Evolutionary conservation across 768 basidiomycete genomes (phyloP).

Genomic region (Lactarius hatsudake): DNA sequence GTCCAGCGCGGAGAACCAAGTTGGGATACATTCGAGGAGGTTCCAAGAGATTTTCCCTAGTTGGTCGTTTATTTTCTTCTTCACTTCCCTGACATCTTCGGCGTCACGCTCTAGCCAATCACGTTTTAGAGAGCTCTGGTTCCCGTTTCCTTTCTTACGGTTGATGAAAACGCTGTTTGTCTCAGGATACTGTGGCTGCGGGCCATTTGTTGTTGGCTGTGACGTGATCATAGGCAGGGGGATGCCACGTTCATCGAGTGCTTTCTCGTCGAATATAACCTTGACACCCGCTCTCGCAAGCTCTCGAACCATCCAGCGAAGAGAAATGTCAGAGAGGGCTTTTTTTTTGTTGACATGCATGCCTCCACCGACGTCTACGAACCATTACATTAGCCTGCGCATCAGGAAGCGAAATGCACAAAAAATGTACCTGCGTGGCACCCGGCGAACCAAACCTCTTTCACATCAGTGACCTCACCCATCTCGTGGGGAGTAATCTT

Average conservation of each 20-base stretch:
- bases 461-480: slow-evolving; percentile 1
- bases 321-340: slow-evolving; percentile 16
- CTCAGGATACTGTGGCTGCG: neutral
- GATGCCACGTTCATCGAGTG: neutral
- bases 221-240: neutral
- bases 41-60: too few relatives aligned
- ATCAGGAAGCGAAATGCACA: neutral
- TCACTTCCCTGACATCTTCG: neutral
- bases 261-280: slow-evolving; percentile 2
- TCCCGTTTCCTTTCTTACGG: neutral
- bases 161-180: neutral
- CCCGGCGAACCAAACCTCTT: slow-evolving; percentile 21
- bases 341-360: neutral
- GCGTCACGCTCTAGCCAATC: neutral
- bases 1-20: too few relatives aligned
- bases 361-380: slow-evolving; percentile 24
- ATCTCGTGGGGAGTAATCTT: too few relatives aligned
- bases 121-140: neutral
- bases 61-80: neutral
- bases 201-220: neutral
- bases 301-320: slow-evolving; percentile 25
- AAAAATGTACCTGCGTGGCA: slow-evolving; percentile 6
- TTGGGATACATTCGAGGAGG: too few relatives aligned
- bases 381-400: neutral
- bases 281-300: neutral